Conservation (phyloP, 1,284 basidiomycete species). For the Ceratobasidium sp. region DNA sequence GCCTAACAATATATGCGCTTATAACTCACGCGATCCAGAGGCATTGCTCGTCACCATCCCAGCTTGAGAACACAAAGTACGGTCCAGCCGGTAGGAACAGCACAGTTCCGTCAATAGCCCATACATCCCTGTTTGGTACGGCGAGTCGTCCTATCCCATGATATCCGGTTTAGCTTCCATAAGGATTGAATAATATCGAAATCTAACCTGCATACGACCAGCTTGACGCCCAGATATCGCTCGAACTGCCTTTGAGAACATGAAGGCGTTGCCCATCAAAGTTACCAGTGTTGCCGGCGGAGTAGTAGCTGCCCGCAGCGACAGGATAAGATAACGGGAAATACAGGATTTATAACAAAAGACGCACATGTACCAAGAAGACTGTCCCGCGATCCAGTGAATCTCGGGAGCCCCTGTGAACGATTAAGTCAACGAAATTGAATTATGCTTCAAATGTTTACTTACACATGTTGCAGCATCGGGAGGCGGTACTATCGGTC, state of each 20-base stretch:
- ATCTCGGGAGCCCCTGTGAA: conserved; percentile 46
- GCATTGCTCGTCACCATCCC: conserved; percentile 20
- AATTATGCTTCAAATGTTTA: no score
- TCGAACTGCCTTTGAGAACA: conserved; percentile 21
- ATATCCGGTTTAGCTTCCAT: background rate
- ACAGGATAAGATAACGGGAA: background rate
- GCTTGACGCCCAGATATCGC: conserved; percentile 38
- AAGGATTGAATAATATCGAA: no score
- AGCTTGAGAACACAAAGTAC: conserved; percentile 43
- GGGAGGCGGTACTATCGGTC: conserved; percentile 57
- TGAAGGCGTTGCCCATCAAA: background rate
- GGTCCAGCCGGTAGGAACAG: conserved; percentile 6
- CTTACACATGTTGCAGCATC: conserved; percentile 60
- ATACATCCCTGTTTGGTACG: background rate
- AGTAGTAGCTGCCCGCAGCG: conserved; percentile 21
- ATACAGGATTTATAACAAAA: background rate
- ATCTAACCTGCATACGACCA: conserved; percentile 19
- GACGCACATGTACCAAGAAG: conserved; percentile 44
- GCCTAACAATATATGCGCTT: no score
- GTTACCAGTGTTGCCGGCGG: conserved; percentile 8
- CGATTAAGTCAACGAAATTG: no score
- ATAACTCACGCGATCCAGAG: conserved; percentile 37
- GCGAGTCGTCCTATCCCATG: background rate
- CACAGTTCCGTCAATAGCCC: conserved; percentile 34
- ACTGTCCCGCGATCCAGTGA: conserved; percentile 26